Evolutionary conservation across 1,139 yeast species (phyloP).

Genomic region (Trichomonascaceae sp.): DNA sequence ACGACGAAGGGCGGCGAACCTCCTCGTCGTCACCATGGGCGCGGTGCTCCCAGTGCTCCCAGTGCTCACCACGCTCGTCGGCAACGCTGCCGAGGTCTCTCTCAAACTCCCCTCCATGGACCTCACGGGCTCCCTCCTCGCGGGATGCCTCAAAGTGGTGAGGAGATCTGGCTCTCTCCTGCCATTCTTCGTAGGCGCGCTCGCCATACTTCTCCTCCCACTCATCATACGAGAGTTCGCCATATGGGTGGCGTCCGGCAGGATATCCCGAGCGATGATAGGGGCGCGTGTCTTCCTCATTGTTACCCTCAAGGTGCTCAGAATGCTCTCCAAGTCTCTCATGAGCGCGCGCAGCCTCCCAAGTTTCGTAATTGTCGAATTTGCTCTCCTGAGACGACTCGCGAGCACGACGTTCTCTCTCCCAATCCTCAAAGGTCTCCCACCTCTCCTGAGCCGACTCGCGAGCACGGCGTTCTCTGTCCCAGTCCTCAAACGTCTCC

Average conservation of each 20-base stretch:
- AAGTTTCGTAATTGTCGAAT: too few relatives aligned
- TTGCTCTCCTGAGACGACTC: too few relatives aligned
- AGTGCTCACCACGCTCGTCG: slow-evolving; percentile 1
- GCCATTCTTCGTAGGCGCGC: not conserved
- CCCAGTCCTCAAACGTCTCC: not conserved
- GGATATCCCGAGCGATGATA: too few relatives aligned
- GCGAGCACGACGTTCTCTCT: not conserved
- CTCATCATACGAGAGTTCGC: not conserved
- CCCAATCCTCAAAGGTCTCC: not conserved
- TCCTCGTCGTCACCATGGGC: not conserved
- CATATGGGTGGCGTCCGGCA: too few relatives aligned
- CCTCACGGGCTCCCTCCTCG: not conserved
- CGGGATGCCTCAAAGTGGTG: not conserved
- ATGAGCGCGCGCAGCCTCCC: too few relatives aligned
- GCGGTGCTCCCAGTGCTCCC: not conserved
- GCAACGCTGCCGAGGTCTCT: not conserved
- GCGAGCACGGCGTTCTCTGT: not conserved
- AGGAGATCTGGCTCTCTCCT: not conserved
- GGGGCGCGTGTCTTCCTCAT: too few relatives aligned
- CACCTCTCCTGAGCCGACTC: not conserved
- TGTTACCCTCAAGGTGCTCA: too few relatives aligned
- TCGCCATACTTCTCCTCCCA: not conserved
- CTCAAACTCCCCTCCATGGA: not conserved
- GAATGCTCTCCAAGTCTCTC: too few relatives aligned
- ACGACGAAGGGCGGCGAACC: not conserved